These are phyloP conservation scores for Gynostemma pentaphyllum DNA, from an alignment of 306 rosid genomes.

Conservation along the genomic window DNA sequence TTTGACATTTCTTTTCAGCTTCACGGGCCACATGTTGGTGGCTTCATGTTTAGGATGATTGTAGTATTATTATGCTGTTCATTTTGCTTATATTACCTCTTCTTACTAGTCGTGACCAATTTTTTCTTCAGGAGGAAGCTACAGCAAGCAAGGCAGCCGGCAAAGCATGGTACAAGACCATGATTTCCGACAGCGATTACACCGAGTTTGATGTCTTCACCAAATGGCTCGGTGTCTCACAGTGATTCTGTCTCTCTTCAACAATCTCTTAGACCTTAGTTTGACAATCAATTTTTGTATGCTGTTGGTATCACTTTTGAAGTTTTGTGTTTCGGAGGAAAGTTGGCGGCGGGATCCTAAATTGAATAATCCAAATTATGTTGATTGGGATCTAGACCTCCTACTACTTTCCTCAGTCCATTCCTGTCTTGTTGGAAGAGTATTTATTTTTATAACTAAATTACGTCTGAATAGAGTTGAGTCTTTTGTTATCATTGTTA, in stretches of 20 bases:
- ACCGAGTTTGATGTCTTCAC: conserved; percentile 66
- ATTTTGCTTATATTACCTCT: neutral
- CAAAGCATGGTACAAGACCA: conserved; percentile 66
- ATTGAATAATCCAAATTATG: conserved; percentile 7
- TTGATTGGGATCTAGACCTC: neutral
- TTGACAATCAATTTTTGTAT: conserved; percentile 11
- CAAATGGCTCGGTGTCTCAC: conserved; percentile 77
- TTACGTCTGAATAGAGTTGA: conserved; percentile 13
- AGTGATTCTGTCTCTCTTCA: conserved; percentile 26
- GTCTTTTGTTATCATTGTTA: neutral
- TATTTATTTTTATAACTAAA: neutral
- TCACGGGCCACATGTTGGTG: neutral
- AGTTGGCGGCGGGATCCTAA: conserved; percentile 12
- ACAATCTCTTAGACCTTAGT: conserved; percentile 15
- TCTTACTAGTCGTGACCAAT: neutral
- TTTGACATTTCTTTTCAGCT: neutral
- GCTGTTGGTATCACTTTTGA: conserved; percentile 12
- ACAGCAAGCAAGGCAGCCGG: conserved; percentile 63
- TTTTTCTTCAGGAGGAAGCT: conserved; percentile 51
- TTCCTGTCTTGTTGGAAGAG: neutral
- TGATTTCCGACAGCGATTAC: conserved; percentile 82
- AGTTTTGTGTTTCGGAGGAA: conserved; percentile 18
- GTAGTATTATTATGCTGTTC: neutral
- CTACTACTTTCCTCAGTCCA: neutral
- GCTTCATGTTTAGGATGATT: neutral